phyloP scores from a whole-genome alignment of 257 asterid genomes.

The Solanum virginianum region DNA sequence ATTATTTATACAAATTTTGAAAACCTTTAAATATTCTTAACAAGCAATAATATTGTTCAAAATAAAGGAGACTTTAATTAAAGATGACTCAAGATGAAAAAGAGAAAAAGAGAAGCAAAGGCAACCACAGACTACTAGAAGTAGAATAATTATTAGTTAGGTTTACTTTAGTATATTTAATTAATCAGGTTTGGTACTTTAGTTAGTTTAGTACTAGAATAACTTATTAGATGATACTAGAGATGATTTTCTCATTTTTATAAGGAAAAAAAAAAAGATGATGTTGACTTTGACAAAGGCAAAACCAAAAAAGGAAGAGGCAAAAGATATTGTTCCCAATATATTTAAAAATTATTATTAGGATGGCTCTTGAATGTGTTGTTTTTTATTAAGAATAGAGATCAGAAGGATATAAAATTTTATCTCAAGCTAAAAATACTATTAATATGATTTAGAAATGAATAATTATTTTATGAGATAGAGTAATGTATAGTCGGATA shows the following conservation, averaged over 20 bases:
- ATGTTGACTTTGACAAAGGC: background rate
- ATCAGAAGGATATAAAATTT: no score
- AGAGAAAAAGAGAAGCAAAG: background rate
- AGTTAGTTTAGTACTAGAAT: background rate
- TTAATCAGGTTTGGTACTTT: background rate
- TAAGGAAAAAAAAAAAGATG: background rate
- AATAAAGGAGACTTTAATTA: background rate
- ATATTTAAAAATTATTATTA: background rate
- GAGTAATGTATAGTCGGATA: no score
- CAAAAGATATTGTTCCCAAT: background rate
- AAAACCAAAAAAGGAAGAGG: background rate
- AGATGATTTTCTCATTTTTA: background rate
- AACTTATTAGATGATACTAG: background rate
- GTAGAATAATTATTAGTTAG: background rate
- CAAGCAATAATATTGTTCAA: background rate
- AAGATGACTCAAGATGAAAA: background rate
- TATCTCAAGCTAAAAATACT: no score
- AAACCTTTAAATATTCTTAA: background rate
- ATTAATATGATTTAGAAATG: no score
- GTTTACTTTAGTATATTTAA: background rate
- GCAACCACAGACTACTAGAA: background rate
- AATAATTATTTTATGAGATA: no score
- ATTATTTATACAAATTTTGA: background rate
- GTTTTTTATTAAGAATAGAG: no score
- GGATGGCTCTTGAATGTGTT: background rate